Base-by-base conservation (phyloP, 208 protist genomes). In the Crithidia expoeki region DNA sequence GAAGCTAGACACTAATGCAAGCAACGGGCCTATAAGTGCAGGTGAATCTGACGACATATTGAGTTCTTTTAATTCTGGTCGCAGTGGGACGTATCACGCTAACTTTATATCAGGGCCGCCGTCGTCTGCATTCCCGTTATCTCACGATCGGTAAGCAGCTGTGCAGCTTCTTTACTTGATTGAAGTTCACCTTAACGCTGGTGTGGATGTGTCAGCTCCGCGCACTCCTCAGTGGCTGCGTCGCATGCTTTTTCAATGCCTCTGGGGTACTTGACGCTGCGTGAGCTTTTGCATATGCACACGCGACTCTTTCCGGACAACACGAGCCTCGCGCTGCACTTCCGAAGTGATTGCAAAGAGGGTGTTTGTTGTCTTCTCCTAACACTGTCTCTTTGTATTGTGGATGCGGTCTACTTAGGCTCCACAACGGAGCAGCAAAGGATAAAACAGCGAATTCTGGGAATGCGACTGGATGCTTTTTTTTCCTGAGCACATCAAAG, bases 121-220 rank as follows among this genome's bases (percentile, higher is more conserved):
- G 7, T 44, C 38, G 14, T 44, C 49, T 30, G 28, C 38, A 2
- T 9, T 30, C 23, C 55, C 12, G 4, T 5, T 5, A 2, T 5
- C 21, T n/a, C 17, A 10, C 14, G 34, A 46, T 30, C 40, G 40
- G 36, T 38, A 21, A 36, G 28, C 23, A 19, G 62, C 50, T 2
- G 0, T 59, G 44, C 42, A 63, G 42, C n/a, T 69, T 5, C 67
- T 79, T 7, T 67, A 63, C 33, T 6, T 74, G 2, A 14, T 79
- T 0, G 71, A 76, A 56, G 71, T 76, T 40, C 62, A 67, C 42
- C 19, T 64, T 2, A 65, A 59, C 17, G 72, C 52, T 1, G 9
- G 71, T 0, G n/a, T 78, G 2, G 12, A 17, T 16, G 68, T 66
- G 27, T 1, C 44, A 4, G 68, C 44, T 11, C 68, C 68, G 40